Evolutionary conservation across 495 filamentous ascomycete species (phyloP).

Genomic region (Aspergillus panamensis): DNA sequence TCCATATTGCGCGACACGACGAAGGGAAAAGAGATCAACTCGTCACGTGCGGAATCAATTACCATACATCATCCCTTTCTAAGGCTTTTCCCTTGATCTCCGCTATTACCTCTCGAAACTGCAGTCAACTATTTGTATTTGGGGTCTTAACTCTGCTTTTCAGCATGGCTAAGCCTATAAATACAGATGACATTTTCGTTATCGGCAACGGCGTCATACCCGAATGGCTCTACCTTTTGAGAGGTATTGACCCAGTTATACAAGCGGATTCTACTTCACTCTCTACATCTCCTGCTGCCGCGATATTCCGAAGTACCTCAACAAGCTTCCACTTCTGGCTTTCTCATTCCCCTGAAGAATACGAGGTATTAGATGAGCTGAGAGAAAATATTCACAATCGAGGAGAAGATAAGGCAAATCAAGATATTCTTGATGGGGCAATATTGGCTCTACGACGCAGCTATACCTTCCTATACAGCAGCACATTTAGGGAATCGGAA

Average conservation of each 20-base stretch:
- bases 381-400: neutral
- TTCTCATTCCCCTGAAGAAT: neutral
- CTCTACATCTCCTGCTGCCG: neutral
- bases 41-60: neutral
- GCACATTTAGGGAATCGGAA: neutral
- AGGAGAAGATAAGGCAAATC: neutral
- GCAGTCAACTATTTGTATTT: neutral
- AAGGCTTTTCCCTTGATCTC: neutral
- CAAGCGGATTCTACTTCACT: neutral
- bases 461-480: neutral
- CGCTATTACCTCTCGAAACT: neutral
- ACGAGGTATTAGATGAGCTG: neutral
- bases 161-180: neutral
- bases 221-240: neutral
- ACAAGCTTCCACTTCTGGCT: neutral
- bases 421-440: neutral
- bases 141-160: neutral
- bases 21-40: neutral
- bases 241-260: neutral
- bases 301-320: neutral
- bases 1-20: neutral
- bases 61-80: neutral
- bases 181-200: neutral
- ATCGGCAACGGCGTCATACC: neutral
- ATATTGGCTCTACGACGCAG: neutral